Base-by-base conservation (phyloP, 306 rosid genomes). In the Glycyrrhiza uralensis region DNA sequence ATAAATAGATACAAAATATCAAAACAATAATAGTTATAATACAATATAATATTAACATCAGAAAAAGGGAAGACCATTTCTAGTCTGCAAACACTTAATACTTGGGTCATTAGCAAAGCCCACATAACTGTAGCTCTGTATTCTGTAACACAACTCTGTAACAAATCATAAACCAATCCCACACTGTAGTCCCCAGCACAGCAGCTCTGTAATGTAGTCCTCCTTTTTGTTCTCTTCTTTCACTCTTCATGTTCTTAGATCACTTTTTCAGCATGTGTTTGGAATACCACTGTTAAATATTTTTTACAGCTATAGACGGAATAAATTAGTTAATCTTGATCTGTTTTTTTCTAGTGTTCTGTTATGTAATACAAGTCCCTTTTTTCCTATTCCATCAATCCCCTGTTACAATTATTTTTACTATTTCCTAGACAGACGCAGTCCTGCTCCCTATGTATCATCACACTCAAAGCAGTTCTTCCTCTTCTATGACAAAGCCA, bases 11-110 rank as follows among this genome's bases (percentile, higher is more conserved):
- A 58, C 39, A 50, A 69, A 44, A 64, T 56, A 73, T 60, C 35
- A 18, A 68, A 79, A 38, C 15, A 9, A 47, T 61, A 59, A 35
- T 2, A 15, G 57, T 11, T 10, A 44, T n/a, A 38, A 35, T 33
- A 50, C 19, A 38, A 59, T 42, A 23, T 24, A 32, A 60, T 29
- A 26, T 41, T 60, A 32, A 19, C n/a, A 55, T 15, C 38, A 28
- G 30, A 47, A 28, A 58, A 59, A 7, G 14, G 66, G 44, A 14
- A 50, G 6, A 38, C 13, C 9, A 38, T 41, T 62, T 39, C 33
- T 30, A 58, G 58, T 45, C 61, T 10, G 41, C 66, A 73, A 73
- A 66, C 45, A 64, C 46, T 56, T 58, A 57, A 60, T 45, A 19
- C 22, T 22, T 19, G 45, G 32, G n/a, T 73, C 59, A 45, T 51